A percentile compares a stretch with the other conserved stretches of the same genome.
These are phyloP conservation scores for Russula sp. DNA, from an alignment of 768 basidiomycete species.

Conservation along the genomic window DNA sequence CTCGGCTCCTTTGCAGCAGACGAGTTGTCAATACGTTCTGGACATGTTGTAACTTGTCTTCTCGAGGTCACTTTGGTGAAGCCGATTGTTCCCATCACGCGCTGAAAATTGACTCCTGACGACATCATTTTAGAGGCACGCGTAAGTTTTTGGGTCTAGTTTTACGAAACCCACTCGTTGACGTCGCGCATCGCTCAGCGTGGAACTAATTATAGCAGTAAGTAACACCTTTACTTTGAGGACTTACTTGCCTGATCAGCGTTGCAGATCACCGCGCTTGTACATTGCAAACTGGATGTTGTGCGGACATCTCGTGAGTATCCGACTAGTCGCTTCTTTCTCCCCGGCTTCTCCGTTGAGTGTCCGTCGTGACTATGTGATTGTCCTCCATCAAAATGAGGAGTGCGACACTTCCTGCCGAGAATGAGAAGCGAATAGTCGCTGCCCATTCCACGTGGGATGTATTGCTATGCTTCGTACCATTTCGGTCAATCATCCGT, in stretches of 20 bases:
- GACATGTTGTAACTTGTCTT: slow-evolving; percentile 77
- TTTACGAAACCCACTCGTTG: background rate
- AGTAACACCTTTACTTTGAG: slow-evolving; percentile 18
- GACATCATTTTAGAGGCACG: slow-evolving; percentile 26
- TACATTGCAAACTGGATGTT: slow-evolving; percentile 39
- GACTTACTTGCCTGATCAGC: slow-evolving; percentile 11
- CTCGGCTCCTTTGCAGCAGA: slow-evolving; percentile 82
- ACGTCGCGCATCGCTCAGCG: slow-evolving; percentile 26
- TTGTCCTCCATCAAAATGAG: no score
- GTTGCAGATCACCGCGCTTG: slow-evolving; percentile 39
- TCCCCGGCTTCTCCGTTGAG: background rate
- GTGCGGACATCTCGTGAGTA: slow-evolving; percentile 42
- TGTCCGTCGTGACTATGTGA: no score
- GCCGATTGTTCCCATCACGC: background rate
- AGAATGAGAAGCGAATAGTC: no score
- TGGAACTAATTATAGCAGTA: slow-evolving; percentile 41
- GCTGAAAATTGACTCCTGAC: background rate
- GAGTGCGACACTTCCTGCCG: no score
- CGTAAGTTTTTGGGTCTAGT: slow-evolving; percentile 22
- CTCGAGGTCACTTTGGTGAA: slow-evolving; percentile 76
- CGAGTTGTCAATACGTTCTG: slow-evolving; percentile 74
- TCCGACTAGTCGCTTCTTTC: background rate
- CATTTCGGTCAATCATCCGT: background rate
- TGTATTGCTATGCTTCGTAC: background rate
- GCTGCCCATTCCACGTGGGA: no score